These are phyloP conservation scores for Bocquillonia castaneifolia DNA, from an alignment of 441 rosid species.

Conservation along the genomic window DNA sequence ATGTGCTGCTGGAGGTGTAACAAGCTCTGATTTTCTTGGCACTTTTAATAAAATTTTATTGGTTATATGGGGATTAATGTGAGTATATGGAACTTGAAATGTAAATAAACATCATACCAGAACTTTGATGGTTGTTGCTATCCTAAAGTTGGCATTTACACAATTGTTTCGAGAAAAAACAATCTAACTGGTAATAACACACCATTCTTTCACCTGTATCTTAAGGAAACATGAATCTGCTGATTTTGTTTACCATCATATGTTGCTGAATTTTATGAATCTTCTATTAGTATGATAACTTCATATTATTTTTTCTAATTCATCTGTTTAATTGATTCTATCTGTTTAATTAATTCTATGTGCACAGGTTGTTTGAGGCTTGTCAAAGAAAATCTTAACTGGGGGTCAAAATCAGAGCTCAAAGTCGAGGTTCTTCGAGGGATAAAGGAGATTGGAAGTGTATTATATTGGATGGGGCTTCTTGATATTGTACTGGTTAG, in stretches of 20 bases:
- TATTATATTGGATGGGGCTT: slow-evolving; percentile 91
- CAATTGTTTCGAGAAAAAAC: not conserved
- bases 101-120: not conserved
- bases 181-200: not conserved
- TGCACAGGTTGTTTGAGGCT: slow-evolving; percentile 89
- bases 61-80: not conserved
- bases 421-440: slow-evolving; percentile 90
- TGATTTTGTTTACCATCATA: not conserved
- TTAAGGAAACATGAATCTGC: not conserved
- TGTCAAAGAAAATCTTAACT: slow-evolving; percentile 82
- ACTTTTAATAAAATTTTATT: not conserved
- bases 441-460: slow-evolving; percentile 96
- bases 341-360: too few relatives aligned
- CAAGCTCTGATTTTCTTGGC: not conserved
- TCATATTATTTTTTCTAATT: slow-evolving; percentile 9
- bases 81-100: not conserved
- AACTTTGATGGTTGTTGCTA: not conserved
- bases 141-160: not conserved
- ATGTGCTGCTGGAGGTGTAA: not conserved
- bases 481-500: slow-evolving; percentile 94
- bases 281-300: slow-evolving; percentile 4
- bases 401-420: slow-evolving; percentile 89
- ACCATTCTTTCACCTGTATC: not conserved
- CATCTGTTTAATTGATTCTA: slow-evolving; percentile 14
- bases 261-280: not conserved